Percentiles rank a stretch among this genome's conserved stretches.
Evolutionary conservation across 805 yeast genomes (phyloP).

Genomic region (Sugiyamaella smithiae): DNA sequence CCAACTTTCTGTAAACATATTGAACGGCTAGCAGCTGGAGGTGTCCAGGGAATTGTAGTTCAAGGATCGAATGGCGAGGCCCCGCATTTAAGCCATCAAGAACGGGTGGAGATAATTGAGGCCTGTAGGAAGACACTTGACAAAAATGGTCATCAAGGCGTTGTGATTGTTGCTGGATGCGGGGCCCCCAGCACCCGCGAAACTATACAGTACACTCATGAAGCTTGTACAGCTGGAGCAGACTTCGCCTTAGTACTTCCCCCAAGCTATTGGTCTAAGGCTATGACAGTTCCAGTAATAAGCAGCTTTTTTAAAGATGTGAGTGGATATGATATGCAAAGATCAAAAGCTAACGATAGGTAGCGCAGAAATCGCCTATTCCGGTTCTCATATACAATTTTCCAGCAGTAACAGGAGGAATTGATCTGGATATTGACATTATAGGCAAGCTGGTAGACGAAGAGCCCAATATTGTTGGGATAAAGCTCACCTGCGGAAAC

Average conservation of each 20-base stretch:
- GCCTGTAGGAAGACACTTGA: slow-evolving; percentile 31
- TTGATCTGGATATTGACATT: slow-evolving; percentile 35
- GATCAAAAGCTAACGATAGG: too few relatives aligned
- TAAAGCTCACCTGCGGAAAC: slow-evolving; percentile 1
- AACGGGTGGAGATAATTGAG: slow-evolving; percentile 32
- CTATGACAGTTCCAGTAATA: slow-evolving; percentile 42
- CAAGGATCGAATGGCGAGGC: slow-evolving; percentile 27
- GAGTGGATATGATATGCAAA: background rate
- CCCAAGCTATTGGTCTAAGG: slow-evolving; percentile 45
- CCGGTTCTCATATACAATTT: slow-evolving; percentile 44
- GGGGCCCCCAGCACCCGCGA: slow-evolving; percentile 43
- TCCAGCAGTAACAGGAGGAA: slow-evolving; percentile 44
- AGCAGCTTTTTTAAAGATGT: slow-evolving; percentile 38
- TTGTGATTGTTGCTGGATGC: slow-evolving; percentile 45
- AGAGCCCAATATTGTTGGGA: background rate
- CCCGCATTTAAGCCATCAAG: slow-evolving; percentile 41
- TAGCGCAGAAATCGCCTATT: slow-evolving; percentile 41
- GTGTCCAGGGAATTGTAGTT: slow-evolving; percentile 22
- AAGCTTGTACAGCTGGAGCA: slow-evolving; percentile 22
- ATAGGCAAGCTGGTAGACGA: background rate
- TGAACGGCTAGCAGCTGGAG: slow-evolving; percentile 22
- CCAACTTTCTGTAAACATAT: slow-evolving; percentile 14
- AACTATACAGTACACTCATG: slow-evolving; percentile 33
- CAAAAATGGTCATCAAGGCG: slow-evolving; percentile 35
- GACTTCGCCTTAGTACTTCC: slow-evolving; percentile 34